These are phyloP conservation scores for Pestalotiopsis sp. DNA, from an alignment of 2,329 filamentous ascomycete species.

Conservation along the genomic window DNA sequence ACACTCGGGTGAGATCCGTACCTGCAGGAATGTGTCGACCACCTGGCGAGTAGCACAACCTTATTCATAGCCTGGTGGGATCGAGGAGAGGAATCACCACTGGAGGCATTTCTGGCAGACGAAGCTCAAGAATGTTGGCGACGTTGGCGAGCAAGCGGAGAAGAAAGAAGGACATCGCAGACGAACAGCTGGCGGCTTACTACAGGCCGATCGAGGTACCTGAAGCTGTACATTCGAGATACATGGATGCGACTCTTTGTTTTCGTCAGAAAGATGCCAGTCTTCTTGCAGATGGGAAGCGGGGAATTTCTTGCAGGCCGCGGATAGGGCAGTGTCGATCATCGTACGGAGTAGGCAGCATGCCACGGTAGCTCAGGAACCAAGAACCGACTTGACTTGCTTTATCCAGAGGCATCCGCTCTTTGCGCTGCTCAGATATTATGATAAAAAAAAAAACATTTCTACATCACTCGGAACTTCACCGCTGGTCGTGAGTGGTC, in stretches of 20 bases:
- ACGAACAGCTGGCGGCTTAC: background rate
- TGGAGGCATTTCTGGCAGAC: background rate
- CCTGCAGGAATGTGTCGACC: background rate
- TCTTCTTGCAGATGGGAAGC: background rate
- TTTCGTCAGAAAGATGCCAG: background rate
- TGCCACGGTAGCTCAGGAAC: background rate
- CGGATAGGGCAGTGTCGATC: conserved; percentile 12
- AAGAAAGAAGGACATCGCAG: background rate
- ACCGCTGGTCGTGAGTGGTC: background rate
- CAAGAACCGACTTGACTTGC: background rate
- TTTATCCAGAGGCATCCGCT: background rate
- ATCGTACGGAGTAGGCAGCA: background rate
- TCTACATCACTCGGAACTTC: background rate
- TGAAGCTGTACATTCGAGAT: background rate
- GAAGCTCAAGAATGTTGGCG: background rate
- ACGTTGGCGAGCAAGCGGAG: background rate
- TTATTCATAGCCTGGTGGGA: background rate
- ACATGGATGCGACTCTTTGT: background rate
- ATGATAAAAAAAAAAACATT: background rate
- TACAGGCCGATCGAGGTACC: background rate
- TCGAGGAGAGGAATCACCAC: background rate
- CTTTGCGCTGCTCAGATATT: background rate
- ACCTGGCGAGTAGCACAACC: background rate
- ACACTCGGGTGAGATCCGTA: background rate
- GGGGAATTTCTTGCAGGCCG: conserved; percentile 10